Base-by-base conservation (phyloP, 352 stramenopile species). In the Lagenidium giganteum region DNA sequence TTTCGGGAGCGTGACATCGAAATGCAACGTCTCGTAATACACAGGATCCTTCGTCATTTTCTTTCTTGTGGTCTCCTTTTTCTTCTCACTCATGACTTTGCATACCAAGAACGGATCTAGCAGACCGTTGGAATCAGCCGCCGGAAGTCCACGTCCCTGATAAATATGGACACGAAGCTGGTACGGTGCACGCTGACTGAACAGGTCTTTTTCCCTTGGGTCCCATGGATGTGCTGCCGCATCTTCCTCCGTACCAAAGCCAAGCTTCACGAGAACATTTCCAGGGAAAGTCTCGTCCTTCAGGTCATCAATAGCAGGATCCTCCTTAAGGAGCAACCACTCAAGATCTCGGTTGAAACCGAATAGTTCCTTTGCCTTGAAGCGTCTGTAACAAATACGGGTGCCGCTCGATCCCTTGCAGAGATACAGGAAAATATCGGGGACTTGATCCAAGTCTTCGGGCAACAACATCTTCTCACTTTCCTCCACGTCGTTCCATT, bases 1-100 rank as follows among this genome's bases (percentile, higher is more conserved):
- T n/a, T n/a, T n/a, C 4, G 80, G 80, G 23, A 95, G 47, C 31
- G 89, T 87, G 17, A 93, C 78, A 34, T 94, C 77, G 27, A 93
- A 95, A 58, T 85, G 83, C 12, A 93, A 43, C 5, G 81, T 95
- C 53, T 95, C 73, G 61, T 95, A 95, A 58, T 67, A 95, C n/a
- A 86, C 48, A 11, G 84, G 82, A 48, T 95, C 79, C 43, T 75
- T 51, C 2, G 82, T 95, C 51, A 83, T 84, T 43, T 72, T 76
- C 58, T 91, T 87, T 16, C 74, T 70, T 9, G 69, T 70, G 0
- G 78, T 88, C 37, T 78, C 50, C 42, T 89, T 87, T 1, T 70
- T 48, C 38, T 95, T 87, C 27, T 87, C 75, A 4, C 77, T 77
- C 70, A 88, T 81, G 46, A 83, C 91, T 22, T 72, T 73, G 11